These are phyloP conservation scores for Funneliformis caledonium DNA, from an alignment of 371 early-diverging fungal species.

Conservation along the genomic window DNA sequence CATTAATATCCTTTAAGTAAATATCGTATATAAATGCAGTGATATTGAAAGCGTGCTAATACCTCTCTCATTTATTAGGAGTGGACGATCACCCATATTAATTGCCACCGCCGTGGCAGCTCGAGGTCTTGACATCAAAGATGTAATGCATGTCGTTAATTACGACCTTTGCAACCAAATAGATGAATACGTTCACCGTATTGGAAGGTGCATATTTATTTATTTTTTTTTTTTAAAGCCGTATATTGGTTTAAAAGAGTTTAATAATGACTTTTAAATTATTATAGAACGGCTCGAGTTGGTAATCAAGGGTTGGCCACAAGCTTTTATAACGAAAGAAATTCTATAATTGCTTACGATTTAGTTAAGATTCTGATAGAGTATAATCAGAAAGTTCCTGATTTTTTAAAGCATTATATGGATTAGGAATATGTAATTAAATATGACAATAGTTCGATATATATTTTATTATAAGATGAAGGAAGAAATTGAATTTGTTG, in stretches of 20 bases:
- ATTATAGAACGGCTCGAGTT: conserved; percentile 37
- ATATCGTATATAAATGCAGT: background rate
- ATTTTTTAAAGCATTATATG: conserved; percentile 60
- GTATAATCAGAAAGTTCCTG: conserved; percentile 81
- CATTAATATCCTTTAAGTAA: conserved; percentile 76
- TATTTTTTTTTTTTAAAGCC: too few species aligned
- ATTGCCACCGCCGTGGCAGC: conserved; percentile 94
- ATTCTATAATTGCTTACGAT: conserved; percentile 54
- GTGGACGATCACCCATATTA: conserved; percentile 58
- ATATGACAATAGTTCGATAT: too few species aligned
- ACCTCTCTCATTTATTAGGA: conserved; percentile 2
- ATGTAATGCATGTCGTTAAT: conserved; percentile 85
- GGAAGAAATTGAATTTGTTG: too few species aligned
- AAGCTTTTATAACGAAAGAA: conserved; percentile 68
- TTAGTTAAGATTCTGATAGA: conserved; percentile 76
- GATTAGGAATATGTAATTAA: conserved; percentile 48
- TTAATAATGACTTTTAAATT: background rate
- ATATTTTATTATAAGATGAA: too few species aligned
- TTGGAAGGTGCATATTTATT: conserved; percentile 63
- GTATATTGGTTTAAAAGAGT: background rate
- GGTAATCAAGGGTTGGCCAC: conserved; percentile 69
- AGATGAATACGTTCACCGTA: conserved; percentile 87
- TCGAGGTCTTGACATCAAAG: conserved; percentile 88
- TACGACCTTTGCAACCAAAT: conserved; percentile 80
- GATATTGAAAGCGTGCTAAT: background rate